Conservation (phyloP, 495 filamentous ascomycete species). For the Penicillium argentinense region DNA sequence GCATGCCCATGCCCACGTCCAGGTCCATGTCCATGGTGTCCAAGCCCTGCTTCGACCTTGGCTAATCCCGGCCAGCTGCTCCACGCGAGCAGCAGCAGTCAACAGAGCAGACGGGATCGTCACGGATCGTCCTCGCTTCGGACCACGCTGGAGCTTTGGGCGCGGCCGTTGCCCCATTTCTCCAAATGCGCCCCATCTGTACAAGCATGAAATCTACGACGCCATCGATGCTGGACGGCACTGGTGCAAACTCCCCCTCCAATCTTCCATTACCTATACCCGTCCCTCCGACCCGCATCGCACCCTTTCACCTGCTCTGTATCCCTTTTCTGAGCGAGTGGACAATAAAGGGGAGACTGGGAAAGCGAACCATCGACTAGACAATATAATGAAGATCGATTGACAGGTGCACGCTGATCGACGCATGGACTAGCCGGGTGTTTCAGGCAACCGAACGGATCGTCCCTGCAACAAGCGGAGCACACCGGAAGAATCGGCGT, state of each 20-base stretch:
- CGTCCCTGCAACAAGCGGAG: constrained; percentile 1
- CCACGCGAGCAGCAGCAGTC: neutral
- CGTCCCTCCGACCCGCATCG: constrained; percentile 1
- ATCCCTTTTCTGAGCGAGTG: constrained; percentile 7
- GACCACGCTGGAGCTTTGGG: constrained; percentile 5
- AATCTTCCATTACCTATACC: neutral
- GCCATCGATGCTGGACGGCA: constrained; percentile 12
- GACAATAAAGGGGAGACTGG: too few species aligned
- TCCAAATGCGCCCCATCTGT: neutral
- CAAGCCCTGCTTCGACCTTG: neutral
- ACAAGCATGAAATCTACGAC: constrained; percentile 6
- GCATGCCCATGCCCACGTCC: too few species aligned
- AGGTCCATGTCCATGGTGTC: too few species aligned
- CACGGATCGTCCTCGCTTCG: constrained; percentile 22
- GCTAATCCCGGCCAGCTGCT: neutral
- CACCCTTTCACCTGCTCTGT: neutral
- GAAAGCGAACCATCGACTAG: too few species aligned
- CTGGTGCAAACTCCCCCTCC: constrained; percentile 1
- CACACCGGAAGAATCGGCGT: neutral
- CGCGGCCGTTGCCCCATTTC: constrained; percentile 14
- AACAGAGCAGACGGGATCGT: constrained; percentile 13
- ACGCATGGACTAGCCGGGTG: constrained; percentile 17
- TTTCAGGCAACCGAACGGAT: constrained; percentile 26
- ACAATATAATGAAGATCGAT: too few species aligned
- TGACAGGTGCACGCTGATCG: too few species aligned